Evolutionary conservation across 2,329 filamentous ascomycete species (phyloP), one percentile per base, ranked within the genome.

Genomic region (Fusarium cicatricum): DNA sequence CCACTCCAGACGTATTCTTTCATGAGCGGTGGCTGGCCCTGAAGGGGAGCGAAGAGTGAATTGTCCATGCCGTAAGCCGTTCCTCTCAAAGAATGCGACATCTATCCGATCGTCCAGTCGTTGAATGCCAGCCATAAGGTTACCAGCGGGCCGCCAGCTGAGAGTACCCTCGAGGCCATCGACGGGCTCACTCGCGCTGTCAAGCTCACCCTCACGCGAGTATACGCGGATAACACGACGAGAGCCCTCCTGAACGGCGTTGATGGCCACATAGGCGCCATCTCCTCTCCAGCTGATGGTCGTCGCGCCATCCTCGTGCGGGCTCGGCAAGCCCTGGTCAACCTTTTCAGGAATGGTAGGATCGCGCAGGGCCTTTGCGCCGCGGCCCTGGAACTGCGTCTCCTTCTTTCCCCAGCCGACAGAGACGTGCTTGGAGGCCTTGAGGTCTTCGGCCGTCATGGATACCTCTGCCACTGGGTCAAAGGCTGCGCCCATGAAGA

Each of bases 381-480:
- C 87, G 69, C 91, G 92, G 44, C 95, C 95, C 71, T 97, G 91
- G 74, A 99, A 99, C 73, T 99, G 95, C 0, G 95, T 99, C 76
- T 99, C 95, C 72, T 90, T 92, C 79, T 98, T 98, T 55, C 95
- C 95, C 95, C 95, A 99, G 43, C 95, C 95, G 17, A 99, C 94
- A 16, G 92, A 96, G 52, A 97, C 95, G 78, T 97, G 93, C 73
- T 89, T 95, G 21, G 90, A 98, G n/a, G 87, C 85, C 66, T 90
- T 90, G 60, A 96, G 83, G 74, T 96, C 94, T 38, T 93, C 91
- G 0, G 80, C 72, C 0, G 84, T 85, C 73, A 98, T 86, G 29
- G 82, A 78, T 46, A 90, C 82, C 74, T 93, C 90, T 29, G 90
- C 85, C 36, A 96, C 86, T 52, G 88, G 89, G 66, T 98, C 94